Base-by-base conservation (phyloP, 2,329 filamentous ascomycete species). In the Teratosphaeria viscida region DNA sequence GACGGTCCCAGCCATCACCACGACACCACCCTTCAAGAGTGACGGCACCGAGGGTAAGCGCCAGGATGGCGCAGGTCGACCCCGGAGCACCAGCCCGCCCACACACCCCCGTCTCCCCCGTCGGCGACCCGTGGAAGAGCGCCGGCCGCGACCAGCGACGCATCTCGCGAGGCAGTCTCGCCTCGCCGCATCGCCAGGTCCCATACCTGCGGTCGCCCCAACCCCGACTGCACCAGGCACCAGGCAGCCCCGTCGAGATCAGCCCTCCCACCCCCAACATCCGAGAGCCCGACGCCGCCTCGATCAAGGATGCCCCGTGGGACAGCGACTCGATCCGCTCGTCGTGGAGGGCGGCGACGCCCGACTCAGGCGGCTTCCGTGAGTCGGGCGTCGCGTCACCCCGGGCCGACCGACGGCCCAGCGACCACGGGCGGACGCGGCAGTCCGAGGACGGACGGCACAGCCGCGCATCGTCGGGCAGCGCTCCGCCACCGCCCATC, bases 191-290 rank as follows among this genome's bases (percentile, higher is more conserved):
- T 32, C 52, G 54, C 26, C 43, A 55, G 1, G 52, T 54, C 8
- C 60, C 57, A 16, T n/a, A 26, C 10, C 35, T 56, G 7, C 43
- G 54, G 14, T 55, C 59, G 11, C 66, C 67, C 27, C 65, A 69
- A 35, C 61, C 72, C 52, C 66, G 69, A 19, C 62, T 73, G 56
- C 69, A 72, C 53, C 66, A 67, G 35, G 65, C 71, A 14, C 70
- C 71, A 5, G 61, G 67, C 14, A 72, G 69, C 57, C 70, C 70
- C 1, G 69, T 71, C 35, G 71, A 61, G 59, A 71, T 72, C 61
- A 69, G 61, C 39, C 70, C 69, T 8, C 69, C 69, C 12, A 61
- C 65, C 26, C 63, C 62, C 32, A 65, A 61, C 56, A 65, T 72
- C 11, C 61, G 66, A 55, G 67, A 69, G 37, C 61, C 66, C 2